Evolutionary conservation across 2,329 filamentous ascomycete genomes (phyloP).

Genomic region (Daldinia eschscholtzii): DNA sequence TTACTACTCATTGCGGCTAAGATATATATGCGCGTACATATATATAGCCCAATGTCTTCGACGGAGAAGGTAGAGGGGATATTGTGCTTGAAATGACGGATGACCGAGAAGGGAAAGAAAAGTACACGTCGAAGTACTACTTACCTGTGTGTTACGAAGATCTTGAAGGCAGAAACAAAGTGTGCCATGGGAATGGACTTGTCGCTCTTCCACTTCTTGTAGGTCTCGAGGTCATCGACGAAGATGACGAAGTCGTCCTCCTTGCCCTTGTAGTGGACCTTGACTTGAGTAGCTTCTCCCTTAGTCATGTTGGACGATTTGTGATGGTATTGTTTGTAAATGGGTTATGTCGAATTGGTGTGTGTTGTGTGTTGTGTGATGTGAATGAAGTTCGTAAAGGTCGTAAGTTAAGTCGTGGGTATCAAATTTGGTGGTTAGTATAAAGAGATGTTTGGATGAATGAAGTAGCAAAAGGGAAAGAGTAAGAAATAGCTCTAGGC

Average conservation of each 20-base stretch:
- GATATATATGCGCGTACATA: background rate
- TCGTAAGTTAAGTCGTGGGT: background rate
- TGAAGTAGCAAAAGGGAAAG: slow-evolving; percentile 21
- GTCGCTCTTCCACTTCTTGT: slow-evolving; percentile 87
- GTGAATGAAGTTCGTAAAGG: slow-evolving; percentile 6
- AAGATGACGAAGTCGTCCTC: slow-evolving; percentile 71
- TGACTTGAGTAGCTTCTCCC: slow-evolving; percentile 77
- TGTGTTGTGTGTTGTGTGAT: slow-evolving; percentile 10
- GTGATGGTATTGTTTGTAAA: slow-evolving; percentile 55
- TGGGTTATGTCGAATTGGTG: background rate
- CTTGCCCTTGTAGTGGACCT: slow-evolving; percentile 87
- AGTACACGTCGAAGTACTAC: slow-evolving; percentile 53
- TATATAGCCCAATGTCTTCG: background rate
- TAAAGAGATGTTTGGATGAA: slow-evolving; percentile 19
- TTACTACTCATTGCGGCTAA: background rate
- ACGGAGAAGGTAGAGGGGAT: background rate
- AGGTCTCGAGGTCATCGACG: slow-evolving; percentile 69
- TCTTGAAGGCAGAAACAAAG: slow-evolving; percentile 88
- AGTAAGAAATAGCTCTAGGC: slow-evolving; percentile 23
- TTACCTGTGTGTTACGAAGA: slow-evolving; percentile 92
- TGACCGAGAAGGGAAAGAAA: slow-evolving; percentile 9
- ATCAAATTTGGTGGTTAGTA: background rate
- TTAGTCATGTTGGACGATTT: slow-evolving; percentile 70
- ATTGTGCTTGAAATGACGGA: background rate
- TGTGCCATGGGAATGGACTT: slow-evolving; percentile 82